Evolutionary conservation across 495 filamentous ascomycete species (phyloP).

Genomic region (Talaromyces adpressus): DNA sequence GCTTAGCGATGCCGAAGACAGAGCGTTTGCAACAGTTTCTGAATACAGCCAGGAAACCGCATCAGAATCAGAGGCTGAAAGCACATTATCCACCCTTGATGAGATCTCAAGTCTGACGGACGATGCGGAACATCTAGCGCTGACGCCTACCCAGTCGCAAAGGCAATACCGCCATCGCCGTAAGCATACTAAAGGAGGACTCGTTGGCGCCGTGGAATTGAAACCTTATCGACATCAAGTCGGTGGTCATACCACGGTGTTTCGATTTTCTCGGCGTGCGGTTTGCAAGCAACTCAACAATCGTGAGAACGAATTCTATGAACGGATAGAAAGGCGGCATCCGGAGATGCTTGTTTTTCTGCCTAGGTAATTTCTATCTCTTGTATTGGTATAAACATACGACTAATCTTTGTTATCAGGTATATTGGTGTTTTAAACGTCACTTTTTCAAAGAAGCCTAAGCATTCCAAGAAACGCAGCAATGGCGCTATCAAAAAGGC

Average conservation of each 20-base stretch:
- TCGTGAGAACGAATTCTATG: constrained; percentile 96
- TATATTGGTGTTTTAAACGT: constrained; percentile 98
- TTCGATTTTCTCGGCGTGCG: constrained; percentile 87
- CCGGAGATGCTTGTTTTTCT: constrained; percentile 85
- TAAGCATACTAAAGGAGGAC: constrained; percentile 15
- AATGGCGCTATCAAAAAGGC: constrained; percentile 18
- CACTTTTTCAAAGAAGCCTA: constrained; percentile 80
- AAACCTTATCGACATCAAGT: constrained; percentile 98
- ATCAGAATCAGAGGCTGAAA: constrained; percentile 56
- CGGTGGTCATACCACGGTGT: constrained; percentile 91
- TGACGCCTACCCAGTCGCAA: constrained; percentile 40
- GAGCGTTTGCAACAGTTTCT: constrained; percentile 28
- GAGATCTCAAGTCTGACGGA: constrained; percentile 48
- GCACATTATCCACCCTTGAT: constrained; percentile 35
- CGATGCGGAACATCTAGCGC: constrained; percentile 54
- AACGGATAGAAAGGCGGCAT: constrained; percentile 84
- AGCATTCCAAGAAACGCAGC: constrained; percentile 52
- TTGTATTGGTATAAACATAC: constrained; percentile 4
- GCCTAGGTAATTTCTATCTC: constrained; percentile 62
- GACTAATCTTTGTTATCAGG: constrained; percentile 41
- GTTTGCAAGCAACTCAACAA: constrained; percentile 98
- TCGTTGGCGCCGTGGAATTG: constrained; percentile 84
- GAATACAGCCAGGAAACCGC: constrained; percentile 39
- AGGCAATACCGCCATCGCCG: constrained; percentile 27
- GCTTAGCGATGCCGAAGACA: constrained; percentile 27